Base-by-base conservation (phyloP, 2,329 filamentous ascomycete genomes). In the Dothistroma pini region DNA sequence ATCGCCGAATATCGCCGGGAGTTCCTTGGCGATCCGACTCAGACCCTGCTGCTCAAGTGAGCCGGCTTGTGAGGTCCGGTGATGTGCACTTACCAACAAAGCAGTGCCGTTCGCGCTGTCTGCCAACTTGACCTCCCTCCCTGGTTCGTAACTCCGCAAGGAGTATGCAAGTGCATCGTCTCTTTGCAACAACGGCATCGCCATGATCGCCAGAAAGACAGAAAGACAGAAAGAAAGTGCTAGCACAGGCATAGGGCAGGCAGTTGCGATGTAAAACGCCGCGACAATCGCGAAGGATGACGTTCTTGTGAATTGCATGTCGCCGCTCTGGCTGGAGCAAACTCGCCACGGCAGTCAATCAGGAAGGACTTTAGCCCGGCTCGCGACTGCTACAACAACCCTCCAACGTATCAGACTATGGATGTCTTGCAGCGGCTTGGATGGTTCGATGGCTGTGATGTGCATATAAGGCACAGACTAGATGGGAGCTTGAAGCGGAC, bases 1-100 rank as follows among this genome's bases (percentile, higher is more conserved):
- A 89, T 91, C 69, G 81, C 89, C 72, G 82, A 86, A 65, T 89
- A 86, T 74, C 85, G 87, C 69, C 80, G 84, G 64, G 81, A 81
- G 58, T 89, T 90, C 69, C 78, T 87, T 31, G 83, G 81, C 67
- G 87, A 90, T 75, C 79, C 80, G 64, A 84, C 83, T 68, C 86
- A 85, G 76, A 80, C 89, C 54, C 77, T 90, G 25, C 48, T 66
- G 34, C 47, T 60, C 32, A 54, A 60, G 51, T 53, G 51, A 53
- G 29, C 51, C 11, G n/a, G 25, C 31, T 32, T 12, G 51, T 53
- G 51, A 53, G 10, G 11, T 35, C 11, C 12, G 19, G 21, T 51
- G 21, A 29, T 29, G 21, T 51, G 29, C 21, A n/a, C n/a, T 44
- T 4, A 4, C 10, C 16, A 44, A n/a, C 41, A 19, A 8, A 14